These are phyloP conservation scores for Metschnikowia rubicola DNA, from an alignment of 805 yeast species.

Conservation along the genomic window DNA sequence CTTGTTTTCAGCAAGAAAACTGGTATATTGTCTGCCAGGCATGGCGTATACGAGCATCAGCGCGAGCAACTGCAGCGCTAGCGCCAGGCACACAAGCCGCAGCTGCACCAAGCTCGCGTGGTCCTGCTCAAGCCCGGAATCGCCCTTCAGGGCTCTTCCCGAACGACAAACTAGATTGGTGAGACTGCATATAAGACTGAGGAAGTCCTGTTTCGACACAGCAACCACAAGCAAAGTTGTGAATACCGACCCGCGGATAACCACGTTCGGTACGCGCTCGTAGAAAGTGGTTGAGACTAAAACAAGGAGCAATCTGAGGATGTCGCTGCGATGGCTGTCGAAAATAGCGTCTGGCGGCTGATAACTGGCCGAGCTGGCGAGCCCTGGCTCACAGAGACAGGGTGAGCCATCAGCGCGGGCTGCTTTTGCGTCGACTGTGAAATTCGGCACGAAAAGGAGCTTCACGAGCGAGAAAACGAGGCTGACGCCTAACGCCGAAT, in stretches of 20 bases:
- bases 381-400: conserved; percentile 77
- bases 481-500: not conserved
- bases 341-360: conserved; percentile 27
- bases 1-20: conserved; percentile 20
- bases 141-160: conserved; percentile 34
- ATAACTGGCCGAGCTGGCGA: conserved; percentile 46
- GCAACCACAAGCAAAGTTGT: conserved; percentile 52
- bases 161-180: conserved; percentile 60
- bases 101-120: conserved; percentile 33
- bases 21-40: conserved; percentile 36
- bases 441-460: conserved; percentile 54
- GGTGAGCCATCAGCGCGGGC: not conserved
- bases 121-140: conserved; percentile 43
- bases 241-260: conserved; percentile 56
- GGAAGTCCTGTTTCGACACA: conserved; percentile 45
- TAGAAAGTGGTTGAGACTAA: conserved; percentile 64
- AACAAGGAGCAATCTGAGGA: conserved; percentile 57
- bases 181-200: conserved; percentile 63
- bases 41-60: conserved; percentile 61
- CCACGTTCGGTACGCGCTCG: conserved; percentile 37
- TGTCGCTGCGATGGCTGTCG: conserved; percentile 66
- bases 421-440: conserved; percentile 39
- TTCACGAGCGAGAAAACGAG: conserved; percentile 27
- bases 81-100: conserved; percentile 47
- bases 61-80: conserved; percentile 60